These are phyloP conservation scores for Penicillium expansum DNA, from an alignment of 2,329 filamentous ascomycete species.

Conservation along the genomic window DNA sequence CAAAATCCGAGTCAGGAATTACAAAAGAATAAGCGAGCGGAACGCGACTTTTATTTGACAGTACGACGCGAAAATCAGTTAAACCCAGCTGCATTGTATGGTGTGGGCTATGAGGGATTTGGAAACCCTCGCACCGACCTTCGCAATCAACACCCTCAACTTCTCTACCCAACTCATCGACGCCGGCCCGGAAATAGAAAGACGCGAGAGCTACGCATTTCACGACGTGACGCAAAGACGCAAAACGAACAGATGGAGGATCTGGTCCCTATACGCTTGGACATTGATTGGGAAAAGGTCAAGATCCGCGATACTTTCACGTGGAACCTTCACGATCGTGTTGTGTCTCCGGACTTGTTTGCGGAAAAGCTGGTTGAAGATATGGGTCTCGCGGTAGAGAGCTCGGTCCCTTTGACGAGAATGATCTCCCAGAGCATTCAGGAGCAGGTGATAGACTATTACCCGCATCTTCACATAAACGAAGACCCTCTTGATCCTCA, in stretches of 20 bases:
- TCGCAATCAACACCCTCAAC: constrained; percentile 60
- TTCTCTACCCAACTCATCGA: constrained; percentile 78
- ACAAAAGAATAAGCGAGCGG: constrained; percentile 62
- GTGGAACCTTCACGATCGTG: constrained; percentile 93
- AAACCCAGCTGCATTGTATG: constrained; percentile 60
- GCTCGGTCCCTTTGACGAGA: constrained; percentile 54
- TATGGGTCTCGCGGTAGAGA: constrained; percentile 68
- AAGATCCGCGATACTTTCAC: constrained; percentile 96
- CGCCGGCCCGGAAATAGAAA: constrained; percentile 73
- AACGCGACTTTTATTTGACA: constrained; percentile 67
- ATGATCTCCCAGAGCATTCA: constrained; percentile 70
- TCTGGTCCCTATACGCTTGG: constrained; percentile 82
- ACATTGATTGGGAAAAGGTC: constrained; percentile 93
- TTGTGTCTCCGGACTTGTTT: constrained; percentile 76
- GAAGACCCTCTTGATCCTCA: constrained; percentile 89
- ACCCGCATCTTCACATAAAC: constrained; percentile 84
- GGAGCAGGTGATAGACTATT: constrained; percentile 90
- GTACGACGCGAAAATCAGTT: constrained; percentile 59
- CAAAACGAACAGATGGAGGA: constrained; percentile 92
- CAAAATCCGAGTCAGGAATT: constrained; percentile 56
- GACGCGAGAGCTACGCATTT: constrained; percentile 69
- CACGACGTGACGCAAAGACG: constrained; percentile 73
- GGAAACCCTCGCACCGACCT: constrained; percentile 81
- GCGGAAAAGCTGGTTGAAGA: constrained; percentile 89
- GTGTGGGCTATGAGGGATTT: constrained; percentile 78